These are phyloP conservation scores for Cordia subcordata DNA, from an alignment of 257 asterid species.

Conservation along the genomic window DNA sequence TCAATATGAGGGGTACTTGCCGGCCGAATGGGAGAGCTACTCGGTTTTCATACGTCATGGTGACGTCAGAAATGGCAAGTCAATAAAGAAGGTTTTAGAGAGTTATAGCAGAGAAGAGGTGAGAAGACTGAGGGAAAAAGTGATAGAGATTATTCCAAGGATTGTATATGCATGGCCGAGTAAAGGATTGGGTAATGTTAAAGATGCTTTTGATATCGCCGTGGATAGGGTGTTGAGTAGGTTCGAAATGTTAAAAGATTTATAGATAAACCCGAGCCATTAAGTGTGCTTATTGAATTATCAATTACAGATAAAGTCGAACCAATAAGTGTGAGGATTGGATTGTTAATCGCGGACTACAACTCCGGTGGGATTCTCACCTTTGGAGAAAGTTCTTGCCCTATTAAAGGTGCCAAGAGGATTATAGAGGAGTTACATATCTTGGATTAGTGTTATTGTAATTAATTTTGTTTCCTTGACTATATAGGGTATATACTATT, in stretches of 20 bases:
- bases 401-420: too few species aligned
- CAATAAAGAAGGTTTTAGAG: slow-evolving; percentile 40
- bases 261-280: neutral
- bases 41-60: slow-evolving; percentile 43
- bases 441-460: too few species aligned
- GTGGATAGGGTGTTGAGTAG: slow-evolving; percentile 52
- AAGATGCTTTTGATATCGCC: slow-evolving; percentile 46
- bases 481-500: too few species aligned
- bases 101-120: slow-evolving; percentile 35
- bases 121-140: slow-evolving; percentile 38
- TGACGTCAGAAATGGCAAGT: slow-evolving; percentile 33
- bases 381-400: too few species aligned
- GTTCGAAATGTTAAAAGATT: slow-evolving; percentile 53
- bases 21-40: slow-evolving; percentile 70
- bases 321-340: too few species aligned
- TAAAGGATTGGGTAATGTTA: slow-evolving; percentile 18
- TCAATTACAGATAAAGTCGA: too few species aligned
- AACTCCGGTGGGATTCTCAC: too few species aligned
- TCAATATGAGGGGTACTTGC: slow-evolving; percentile 85
- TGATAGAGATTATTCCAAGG: slow-evolving; percentile 38
- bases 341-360: too few species aligned
- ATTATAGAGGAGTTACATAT: too few species aligned
- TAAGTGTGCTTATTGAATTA: too few species aligned
- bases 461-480: too few species aligned
- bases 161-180: slow-evolving; percentile 23